phyloP scores from a whole-genome alignment of 257 asterid species.

The Petrea volubilis region DNA sequence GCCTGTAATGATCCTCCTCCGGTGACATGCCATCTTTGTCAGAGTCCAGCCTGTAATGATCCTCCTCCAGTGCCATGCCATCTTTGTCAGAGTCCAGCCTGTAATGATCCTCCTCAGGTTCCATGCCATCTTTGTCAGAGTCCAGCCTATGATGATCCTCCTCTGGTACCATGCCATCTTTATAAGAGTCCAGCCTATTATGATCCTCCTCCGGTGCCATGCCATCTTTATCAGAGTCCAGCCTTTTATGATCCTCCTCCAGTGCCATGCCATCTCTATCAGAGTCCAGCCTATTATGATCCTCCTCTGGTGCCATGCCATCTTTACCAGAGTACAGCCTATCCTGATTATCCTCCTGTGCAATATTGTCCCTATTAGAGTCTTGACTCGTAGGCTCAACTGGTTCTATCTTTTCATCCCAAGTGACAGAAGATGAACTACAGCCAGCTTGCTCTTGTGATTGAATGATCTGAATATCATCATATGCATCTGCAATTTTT shows the following conservation, averaged over 20 bases:
- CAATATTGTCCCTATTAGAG: background rate
- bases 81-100: no score
- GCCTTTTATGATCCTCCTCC: no score
- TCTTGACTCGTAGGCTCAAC: constrained; percentile 35
- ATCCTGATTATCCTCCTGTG: no score
- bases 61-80: constrained; percentile 30
- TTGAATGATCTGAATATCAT: constrained; percentile 37
- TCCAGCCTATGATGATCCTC: constrained; percentile 29
- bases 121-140: no score
- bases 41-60: constrained; percentile 29
- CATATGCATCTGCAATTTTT: constrained; percentile 42
- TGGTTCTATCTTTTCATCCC: constrained; percentile 56
- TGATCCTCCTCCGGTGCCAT: constrained; percentile 27
- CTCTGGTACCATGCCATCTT: constrained; percentile 32
- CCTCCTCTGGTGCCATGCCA: no score
- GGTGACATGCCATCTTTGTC: constrained; percentile 26
- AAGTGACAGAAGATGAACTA: constrained; percentile 52
- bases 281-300: no score
- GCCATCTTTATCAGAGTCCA: constrained; percentile 42
- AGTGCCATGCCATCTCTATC: no score
- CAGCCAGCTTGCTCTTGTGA: constrained; percentile 53
- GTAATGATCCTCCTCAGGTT: constrained; percentile 27
- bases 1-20: constrained; percentile 31
- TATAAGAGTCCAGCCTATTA: constrained; percentile 33
- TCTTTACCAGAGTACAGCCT: no score